Evolutionary conservation across 2,329 filamentous ascomycete species (phyloP).

Genomic region (Alternaria conjuncta): DNA sequence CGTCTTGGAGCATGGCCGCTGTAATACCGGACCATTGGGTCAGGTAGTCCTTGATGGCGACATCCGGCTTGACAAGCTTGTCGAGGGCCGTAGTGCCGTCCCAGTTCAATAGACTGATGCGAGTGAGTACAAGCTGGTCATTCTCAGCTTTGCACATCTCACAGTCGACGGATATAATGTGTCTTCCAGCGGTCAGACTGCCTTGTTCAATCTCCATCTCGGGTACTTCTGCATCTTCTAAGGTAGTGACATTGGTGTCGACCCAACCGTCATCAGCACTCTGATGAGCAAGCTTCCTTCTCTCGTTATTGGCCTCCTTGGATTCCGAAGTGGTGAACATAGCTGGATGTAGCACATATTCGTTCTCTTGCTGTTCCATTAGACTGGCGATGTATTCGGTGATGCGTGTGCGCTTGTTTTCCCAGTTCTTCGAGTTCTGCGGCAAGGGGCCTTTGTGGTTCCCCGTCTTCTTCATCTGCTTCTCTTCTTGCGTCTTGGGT

Average conservation of each 20-base stretch:
- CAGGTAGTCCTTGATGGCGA: conserved; percentile 90
- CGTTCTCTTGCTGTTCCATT: conserved; percentile 80
- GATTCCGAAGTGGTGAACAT: conserved; percentile 66
- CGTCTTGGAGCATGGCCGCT: conserved; percentile 76
- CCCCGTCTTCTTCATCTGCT: conserved; percentile 57
- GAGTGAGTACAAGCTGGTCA: conserved; percentile 80
- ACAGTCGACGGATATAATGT: conserved; percentile 85
- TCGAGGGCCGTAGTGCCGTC: conserved; percentile 82
- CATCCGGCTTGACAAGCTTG: conserved; percentile 87
- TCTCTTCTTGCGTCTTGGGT: conserved; percentile 72
- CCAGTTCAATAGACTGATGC: conserved; percentile 88
- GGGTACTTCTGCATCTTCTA: conserved; percentile 72
- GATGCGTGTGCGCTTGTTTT: conserved; percentile 79
- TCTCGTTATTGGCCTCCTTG: conserved; percentile 59
- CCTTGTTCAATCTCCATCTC: conserved; percentile 77
- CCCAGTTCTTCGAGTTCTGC: conserved; percentile 69
- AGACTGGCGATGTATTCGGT: conserved; percentile 76
- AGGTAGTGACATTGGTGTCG: conserved; percentile 71
- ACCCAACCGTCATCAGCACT: conserved; percentile 75
- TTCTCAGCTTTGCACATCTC: conserved; percentile 95
- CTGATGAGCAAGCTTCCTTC: conserved; percentile 59
- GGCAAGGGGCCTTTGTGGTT: conserved; percentile 60
- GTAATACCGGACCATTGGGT: conserved; percentile 92
- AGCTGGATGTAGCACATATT: conserved; percentile 83
- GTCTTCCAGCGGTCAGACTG: conserved; percentile 81